These are phyloP conservation scores for Penicillium goetzii DNA, from an alignment of 495 filamentous ascomycete genomes.

Conservation along the genomic window DNA sequence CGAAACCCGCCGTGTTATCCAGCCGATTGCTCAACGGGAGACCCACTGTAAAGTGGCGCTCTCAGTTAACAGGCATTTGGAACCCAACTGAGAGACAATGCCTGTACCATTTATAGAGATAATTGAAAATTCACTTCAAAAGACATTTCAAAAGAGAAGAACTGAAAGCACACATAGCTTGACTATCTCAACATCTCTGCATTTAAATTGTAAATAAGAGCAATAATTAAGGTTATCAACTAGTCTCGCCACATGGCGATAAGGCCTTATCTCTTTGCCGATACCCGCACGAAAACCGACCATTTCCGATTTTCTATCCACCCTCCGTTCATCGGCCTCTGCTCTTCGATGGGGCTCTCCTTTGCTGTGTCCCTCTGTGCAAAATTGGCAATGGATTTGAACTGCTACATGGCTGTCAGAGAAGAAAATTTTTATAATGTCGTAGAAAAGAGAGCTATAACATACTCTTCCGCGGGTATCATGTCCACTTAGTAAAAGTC, in stretches of 20 bases:
- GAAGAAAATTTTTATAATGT: background rate
- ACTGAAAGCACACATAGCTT: too few species aligned
- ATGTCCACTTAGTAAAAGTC: background rate
- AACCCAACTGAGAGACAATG: too few species aligned
- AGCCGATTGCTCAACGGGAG: too few species aligned
- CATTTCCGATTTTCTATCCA: background rate
- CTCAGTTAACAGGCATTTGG: too few species aligned
- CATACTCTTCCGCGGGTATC: background rate
- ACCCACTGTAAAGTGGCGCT: too few species aligned
- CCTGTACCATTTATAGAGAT: too few species aligned
- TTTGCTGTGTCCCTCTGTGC: background rate
- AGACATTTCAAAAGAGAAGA: too few species aligned
- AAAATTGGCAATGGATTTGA: background rate
- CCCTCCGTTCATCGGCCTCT: conserved; percentile 4
- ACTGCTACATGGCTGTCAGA: background rate
- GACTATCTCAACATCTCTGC: too few species aligned
- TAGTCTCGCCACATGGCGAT: background rate
- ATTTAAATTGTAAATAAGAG: background rate
- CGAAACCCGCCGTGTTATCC: too few species aligned
- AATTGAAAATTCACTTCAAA: too few species aligned
- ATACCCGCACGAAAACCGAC: background rate
- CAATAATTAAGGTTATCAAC: background rate
- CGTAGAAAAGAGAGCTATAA: background rate
- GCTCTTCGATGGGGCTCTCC: background rate
- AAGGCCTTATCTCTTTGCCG: background rate